Evolutionary conservation across 2,329 filamentous ascomycete genomes (phyloP).

Genomic region (Colletotrichum ledebouriae): DNA sequence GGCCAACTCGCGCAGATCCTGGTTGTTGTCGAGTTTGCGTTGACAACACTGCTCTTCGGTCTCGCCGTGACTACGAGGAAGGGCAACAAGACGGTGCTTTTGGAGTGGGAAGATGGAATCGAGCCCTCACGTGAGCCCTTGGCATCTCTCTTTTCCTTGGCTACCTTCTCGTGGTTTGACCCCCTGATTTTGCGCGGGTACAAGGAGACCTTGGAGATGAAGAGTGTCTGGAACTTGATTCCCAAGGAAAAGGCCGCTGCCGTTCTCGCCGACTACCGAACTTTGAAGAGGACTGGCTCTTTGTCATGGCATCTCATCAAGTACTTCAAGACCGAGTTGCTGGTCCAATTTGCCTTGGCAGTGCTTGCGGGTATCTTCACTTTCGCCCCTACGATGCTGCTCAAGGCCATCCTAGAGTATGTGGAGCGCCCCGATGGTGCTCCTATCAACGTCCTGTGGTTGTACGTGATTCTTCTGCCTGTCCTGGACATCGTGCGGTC

Average conservation of each 20-base stretch:
- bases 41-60: slow-evolving; percentile 80
- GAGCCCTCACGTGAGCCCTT: slow-evolving; percentile 89
- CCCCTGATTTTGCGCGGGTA: slow-evolving; percentile 90
- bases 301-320: slow-evolving; percentile 85
- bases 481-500: slow-evolving; percentile 86
- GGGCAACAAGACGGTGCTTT: slow-evolving; percentile 88
- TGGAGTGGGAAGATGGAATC: slow-evolving; percentile 91
- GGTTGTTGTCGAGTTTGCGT: slow-evolving; percentile 78
- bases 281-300: slow-evolving; percentile 83
- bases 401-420: slow-evolving; percentile 93
- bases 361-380: slow-evolving; percentile 84
- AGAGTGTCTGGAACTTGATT: slow-evolving; percentile 91
- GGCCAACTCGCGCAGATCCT: slow-evolving; percentile 74
- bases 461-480: slow-evolving; percentile 92
- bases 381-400: slow-evolving; percentile 90
- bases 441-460: slow-evolving; percentile 91
- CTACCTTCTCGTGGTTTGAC: slow-evolving; percentile 93
- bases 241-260: slow-evolving; percentile 88
- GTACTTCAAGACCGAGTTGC: slow-evolving; percentile 83
- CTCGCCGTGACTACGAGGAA: slow-evolving; percentile 87
- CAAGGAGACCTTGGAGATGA: slow-evolving; percentile 83
- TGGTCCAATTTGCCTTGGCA: slow-evolving; percentile 86
- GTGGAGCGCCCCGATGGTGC: slow-evolving; percentile 85
- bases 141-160: slow-evolving; percentile 88
- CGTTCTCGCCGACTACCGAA: slow-evolving; percentile 86